phyloP scores from a whole-genome alignment of 2,329 filamentous ascomycete species.

The Amylocarpus encephaloides region DNA sequence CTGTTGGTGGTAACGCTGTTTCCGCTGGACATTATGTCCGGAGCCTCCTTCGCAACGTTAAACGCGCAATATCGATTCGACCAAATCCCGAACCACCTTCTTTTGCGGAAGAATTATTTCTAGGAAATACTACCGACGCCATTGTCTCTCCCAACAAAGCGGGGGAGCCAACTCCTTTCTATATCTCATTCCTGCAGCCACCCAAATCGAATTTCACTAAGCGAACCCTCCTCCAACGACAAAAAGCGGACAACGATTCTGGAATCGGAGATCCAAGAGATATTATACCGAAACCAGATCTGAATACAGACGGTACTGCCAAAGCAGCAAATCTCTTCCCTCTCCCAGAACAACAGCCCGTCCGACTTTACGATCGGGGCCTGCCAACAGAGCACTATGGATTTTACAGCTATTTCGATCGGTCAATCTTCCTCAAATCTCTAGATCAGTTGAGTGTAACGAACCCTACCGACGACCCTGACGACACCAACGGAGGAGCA shows the following conservation, averaged over 20 bases:
- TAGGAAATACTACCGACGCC: conserved; percentile 80
- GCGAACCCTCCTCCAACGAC: conserved; percentile 14
- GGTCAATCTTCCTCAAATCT: conserved; percentile 73
- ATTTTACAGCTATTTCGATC: conserved; percentile 89
- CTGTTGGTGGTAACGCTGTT: conserved; percentile 27
- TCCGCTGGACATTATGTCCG: conserved; percentile 30
- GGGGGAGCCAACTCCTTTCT: conserved; percentile 85
- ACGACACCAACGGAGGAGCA: conserved; percentile 51
- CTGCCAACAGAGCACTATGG: conserved; percentile 80
- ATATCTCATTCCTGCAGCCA: conserved; percentile 63
- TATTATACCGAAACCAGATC: conserved; percentile 56
- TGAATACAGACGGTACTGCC: conserved; percentile 64
- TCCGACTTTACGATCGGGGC: conserved; percentile 80
- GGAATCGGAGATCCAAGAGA: conserved; percentile 39
- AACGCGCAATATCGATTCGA: conserved; percentile 35
- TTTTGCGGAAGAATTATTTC: conserved; percentile 63
- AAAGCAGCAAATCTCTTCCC: conserved; percentile 68
- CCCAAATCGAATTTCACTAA: conserved; percentile 31
- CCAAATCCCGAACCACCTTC: conserved; percentile 42
- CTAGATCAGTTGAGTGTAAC: conserved; percentile 40
- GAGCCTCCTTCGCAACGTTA: conserved; percentile 24
- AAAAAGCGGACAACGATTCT: conserved; percentile 10
- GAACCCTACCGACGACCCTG: conserved; percentile 36
- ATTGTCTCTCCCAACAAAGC: conserved; percentile 61
- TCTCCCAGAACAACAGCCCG: conserved; percentile 63